Base-by-base conservation (phyloP, 1,284 basidiomycete species). In the Pulchroboletus neoregius region DNA sequence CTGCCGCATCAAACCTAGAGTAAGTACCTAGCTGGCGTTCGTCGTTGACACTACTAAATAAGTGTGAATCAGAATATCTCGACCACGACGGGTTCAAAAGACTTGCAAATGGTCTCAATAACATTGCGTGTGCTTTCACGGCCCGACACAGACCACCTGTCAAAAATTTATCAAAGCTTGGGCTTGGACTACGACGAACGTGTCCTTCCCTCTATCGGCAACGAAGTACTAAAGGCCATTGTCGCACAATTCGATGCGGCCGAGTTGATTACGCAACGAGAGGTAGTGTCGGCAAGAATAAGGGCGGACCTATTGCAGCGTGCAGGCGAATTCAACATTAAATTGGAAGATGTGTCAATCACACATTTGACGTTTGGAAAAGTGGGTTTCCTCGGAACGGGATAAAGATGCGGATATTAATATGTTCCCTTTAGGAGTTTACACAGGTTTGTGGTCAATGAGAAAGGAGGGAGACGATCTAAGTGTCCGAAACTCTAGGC, bases 211-310 rank as follows among this genome's bases (percentile, higher is more conserved):
- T 93, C 91, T 34, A 91, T 98, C 63, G 94, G 94, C 36, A 99
- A 99, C 66, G 95, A 99, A 72, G 94, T 99, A 24, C 68, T 97
- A 58, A 99, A 99, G 74, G 91, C 90, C 46, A 97, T 95, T 51
- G 96, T 99, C 0, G 95, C 95, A 10, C 95, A 99, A 67, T 99
- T 98, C 58, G 95, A 99, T 69, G 95, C 95, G 34, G 94, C 95
- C 15, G 95, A 99, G 71, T 75, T 99, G 58, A 99, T 91, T 54
- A 91, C 87, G 2, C 87, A 91, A 62, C 83, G 87, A 58, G 87
- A 91, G 76, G 81, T 91, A 52, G 87, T 97, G 27, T 94, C 91
- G 18, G 89, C 93, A n/a, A 78, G 93, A 54, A 98, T 99, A 61
- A 78, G 95, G 46, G 87, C 89, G 51, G 95, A 99, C 68, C 74